Evolutionary conservation across 2,329 filamentous ascomycete genomes (phyloP).

Genomic region (Dactylellina parvicollis): DNA sequence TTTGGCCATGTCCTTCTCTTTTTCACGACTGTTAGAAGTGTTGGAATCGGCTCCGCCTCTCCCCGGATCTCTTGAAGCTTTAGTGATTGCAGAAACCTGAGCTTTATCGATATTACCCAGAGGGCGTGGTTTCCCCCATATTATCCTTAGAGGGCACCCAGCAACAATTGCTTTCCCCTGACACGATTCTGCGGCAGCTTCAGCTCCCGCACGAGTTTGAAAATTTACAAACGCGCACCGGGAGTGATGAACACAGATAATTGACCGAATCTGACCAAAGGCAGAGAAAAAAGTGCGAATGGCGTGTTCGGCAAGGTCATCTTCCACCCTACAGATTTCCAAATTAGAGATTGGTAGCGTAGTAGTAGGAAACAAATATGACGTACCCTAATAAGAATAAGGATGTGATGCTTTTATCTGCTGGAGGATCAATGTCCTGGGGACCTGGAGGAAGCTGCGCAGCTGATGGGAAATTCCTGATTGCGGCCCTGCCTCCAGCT

Average conservation of each 20-base stretch:
- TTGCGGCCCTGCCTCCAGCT: constrained; percentile 63
- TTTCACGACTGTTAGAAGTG: background rate
- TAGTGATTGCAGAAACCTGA: constrained; percentile 54
- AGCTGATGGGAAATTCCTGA: constrained; percentile 72
- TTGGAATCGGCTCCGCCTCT: background rate
- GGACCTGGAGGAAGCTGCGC: constrained; percentile 81
- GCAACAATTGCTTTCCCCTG: constrained; percentile 89
- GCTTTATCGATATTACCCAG: constrained; percentile 81
- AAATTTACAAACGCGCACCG: constrained; percentile 98
- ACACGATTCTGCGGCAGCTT: constrained; percentile 83
- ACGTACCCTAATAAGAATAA: constrained; percentile 83
- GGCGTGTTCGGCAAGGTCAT: constrained; percentile 92
- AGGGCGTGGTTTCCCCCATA: constrained; percentile 92
- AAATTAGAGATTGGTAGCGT: background rate
- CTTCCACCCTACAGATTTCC: constrained; percentile 71
- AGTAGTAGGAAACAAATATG: background rate
- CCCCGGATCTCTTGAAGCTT: constrained; percentile 10
- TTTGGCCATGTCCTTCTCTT: background rate
- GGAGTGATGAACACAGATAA: constrained; percentile 95
- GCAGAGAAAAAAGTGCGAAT: constrained; percentile 88
- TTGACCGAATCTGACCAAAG: constrained; percentile 87
- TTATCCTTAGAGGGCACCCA: constrained; percentile 86
- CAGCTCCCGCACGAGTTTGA: constrained; percentile 81
- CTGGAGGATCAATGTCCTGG: constrained; percentile 84
- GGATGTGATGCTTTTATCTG: constrained; percentile 86